phyloP scores from a whole-genome alignment of 768 basidiomycete genomes.

The Suillus occidentalis region DNA sequence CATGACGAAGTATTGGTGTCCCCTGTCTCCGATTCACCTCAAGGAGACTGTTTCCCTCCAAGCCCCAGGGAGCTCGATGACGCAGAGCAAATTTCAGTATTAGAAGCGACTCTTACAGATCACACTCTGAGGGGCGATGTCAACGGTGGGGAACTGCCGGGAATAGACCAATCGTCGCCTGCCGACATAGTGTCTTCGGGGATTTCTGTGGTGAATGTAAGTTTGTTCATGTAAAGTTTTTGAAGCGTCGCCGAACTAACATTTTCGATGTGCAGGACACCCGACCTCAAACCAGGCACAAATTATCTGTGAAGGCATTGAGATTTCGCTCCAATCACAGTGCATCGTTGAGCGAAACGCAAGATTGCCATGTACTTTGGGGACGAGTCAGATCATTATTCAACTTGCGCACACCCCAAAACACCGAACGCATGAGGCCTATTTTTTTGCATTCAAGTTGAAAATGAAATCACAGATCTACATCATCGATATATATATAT shows the following conservation, averaged over 20 bases:
- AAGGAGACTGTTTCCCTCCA: background rate
- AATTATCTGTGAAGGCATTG: background rate
- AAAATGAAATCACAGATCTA: background rate
- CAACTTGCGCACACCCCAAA: background rate
- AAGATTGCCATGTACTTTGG: background rate
- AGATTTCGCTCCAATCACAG: background rate
- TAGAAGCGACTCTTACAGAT: background rate
- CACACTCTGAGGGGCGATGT: background rate
- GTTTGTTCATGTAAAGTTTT: background rate
- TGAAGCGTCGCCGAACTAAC: background rate
- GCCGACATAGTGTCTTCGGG: background rate
- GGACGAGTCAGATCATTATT: background rate
- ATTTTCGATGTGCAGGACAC: background rate
- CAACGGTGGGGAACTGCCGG: background rate
- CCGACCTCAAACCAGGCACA: background rate
- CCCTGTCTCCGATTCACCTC: background rate
- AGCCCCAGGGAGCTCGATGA: background rate
- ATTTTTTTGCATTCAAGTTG: background rate
- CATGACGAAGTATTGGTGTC: conserved; percentile 3
- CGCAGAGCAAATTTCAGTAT: background rate
- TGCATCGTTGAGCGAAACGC: background rate
- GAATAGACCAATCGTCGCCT: background rate
- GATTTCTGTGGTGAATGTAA: background rate
- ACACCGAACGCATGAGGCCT: background rate
- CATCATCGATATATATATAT: background rate